Evolutionary conservation across 495 filamentous ascomycete species (phyloP), one percentile per base, ranked within the genome.

Genomic region (Rostrohypoxylon terebratum): DNA sequence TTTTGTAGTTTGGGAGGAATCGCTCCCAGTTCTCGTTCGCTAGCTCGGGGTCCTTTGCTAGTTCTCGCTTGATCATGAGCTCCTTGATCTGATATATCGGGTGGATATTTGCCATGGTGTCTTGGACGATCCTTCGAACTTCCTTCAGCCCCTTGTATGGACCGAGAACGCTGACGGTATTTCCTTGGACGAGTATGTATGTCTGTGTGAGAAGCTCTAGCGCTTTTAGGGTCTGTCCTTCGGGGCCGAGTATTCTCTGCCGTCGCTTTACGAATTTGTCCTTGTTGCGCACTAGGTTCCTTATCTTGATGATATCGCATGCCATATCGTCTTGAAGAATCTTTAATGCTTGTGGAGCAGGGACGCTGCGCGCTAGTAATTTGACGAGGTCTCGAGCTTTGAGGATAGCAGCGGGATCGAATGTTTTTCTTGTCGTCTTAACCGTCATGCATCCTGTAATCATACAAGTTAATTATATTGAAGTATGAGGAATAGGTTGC

Each of bases 1-100:
- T 97, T 90, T 98, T 98, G 86, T 98, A 99, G 79, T 99, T 93
- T 21, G 96, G 96, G 34, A 99, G 84, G 83, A 98, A 99, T 7
- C 96, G 91, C 72, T 96, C 93, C 96, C 96, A 99, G 74, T 90
- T 94, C 80, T 98, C 93, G 74, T 91, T 84, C 34, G 86, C 91
- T 20, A 99, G 87, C 31, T 90, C 91, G 1, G 95, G 95, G 77
- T 98, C 95, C 81, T 98, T 97, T 54, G 91, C 92, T n/a, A 99
- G 85, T 81, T 99, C 96, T 28, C 94, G 91, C 83, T 97, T 97
- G 83, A 99, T 97, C 96, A 98, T 98, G 77, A 98, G 87, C 79
- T 98, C 94, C 84, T 99, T 99, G 84, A 99, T 95, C 76, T 94
- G 89, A 81, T 96, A 97, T 73, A 94, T 94, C 1, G 92, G 81